These are phyloP conservation scores for Cutaneotrichosporon sp. DNA, from an alignment of 1,284 basidiomycete genomes.

Conservation along the genomic window DNA sequence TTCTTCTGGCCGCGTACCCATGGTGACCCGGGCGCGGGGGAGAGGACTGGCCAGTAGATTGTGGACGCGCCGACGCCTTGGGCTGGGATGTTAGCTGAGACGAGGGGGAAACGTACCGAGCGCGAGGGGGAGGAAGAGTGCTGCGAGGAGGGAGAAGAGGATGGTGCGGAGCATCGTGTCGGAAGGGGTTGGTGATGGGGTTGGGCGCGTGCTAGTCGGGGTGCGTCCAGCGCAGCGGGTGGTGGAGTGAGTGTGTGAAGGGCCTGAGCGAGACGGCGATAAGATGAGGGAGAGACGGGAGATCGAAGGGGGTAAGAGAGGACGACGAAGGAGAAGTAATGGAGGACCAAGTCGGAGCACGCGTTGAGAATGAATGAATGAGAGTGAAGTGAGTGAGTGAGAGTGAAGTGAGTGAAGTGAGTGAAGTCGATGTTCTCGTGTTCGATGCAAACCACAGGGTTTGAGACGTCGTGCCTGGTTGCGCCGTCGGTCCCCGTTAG, in stretches of 20 bases:
- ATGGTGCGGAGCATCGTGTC: not conserved
- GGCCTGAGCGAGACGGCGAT: not conserved
- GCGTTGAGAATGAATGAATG: no score
- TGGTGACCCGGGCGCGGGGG: constrained; percentile 31
- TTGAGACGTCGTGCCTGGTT: no score
- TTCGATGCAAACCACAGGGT: no score
- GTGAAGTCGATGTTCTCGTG: no score
- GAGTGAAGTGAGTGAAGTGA: no score
- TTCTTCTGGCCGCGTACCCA: constrained; percentile 46
- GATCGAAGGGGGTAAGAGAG: no score
- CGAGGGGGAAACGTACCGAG: constrained; percentile 17
- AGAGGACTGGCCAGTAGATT: constrained; percentile 46
- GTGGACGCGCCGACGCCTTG: constrained; percentile 15
- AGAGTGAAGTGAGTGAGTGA: no score
- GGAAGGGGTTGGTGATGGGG: not conserved
- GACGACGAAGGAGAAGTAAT: no score
- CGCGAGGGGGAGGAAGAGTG: constrained; percentile 17
- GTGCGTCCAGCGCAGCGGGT: not conserved
- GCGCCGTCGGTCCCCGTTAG: no score
- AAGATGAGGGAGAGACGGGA: no score
- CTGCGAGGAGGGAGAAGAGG: not conserved
- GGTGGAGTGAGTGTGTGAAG: not conserved
- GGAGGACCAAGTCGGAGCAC: no score
- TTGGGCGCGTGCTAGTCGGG: not conserved
- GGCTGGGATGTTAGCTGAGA: not conserved